Conservation (phyloP, 495 filamentous ascomycete genomes). For the Talaromyces stipitatus region DNA sequence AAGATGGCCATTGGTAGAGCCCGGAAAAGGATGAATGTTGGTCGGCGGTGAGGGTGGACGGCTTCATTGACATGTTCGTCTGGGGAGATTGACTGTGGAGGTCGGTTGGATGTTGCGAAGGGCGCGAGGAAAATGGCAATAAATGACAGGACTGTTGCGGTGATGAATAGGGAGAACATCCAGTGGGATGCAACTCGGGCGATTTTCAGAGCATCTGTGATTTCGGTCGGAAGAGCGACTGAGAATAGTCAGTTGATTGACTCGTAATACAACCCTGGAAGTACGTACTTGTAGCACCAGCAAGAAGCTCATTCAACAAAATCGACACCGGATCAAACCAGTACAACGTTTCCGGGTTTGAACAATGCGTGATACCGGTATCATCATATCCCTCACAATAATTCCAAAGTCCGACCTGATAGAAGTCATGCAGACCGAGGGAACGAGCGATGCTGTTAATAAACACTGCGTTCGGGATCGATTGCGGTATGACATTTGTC, state of each 20-base stretch:
- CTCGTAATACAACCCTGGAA: too few species aligned
- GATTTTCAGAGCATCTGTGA: constrained; percentile 64
- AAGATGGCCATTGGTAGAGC: constrained; percentile 50
- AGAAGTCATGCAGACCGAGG: constrained; percentile 88
- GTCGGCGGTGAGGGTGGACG: constrained; percentile 32
- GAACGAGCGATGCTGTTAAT: constrained; percentile 87
- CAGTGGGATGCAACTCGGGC: constrained; percentile 71
- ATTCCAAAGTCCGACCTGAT: constrained; percentile 84
- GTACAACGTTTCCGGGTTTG: constrained; percentile 58
- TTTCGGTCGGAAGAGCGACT: constrained; percentile 70
- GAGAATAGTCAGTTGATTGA: background rate
- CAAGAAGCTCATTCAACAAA: constrained; percentile 64
- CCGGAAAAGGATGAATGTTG: constrained; percentile 37
- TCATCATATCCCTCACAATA: constrained; percentile 79
- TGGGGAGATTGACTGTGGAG: constrained; percentile 28
- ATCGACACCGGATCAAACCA: constrained; percentile 89
- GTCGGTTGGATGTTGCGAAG: constrained; percentile 46
- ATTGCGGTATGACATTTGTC: constrained; percentile 71
- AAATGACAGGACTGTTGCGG: constrained; percentile 57
- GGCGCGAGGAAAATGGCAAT: constrained; percentile 60
- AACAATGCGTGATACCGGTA: constrained; percentile 68
- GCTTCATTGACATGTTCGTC: constrained; percentile 14
- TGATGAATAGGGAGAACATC: constrained; percentile 88
- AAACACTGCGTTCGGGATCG: constrained; percentile 64
- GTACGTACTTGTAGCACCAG: constrained; percentile 66